Evolutionary conservation across 2,329 filamentous ascomycete genomes (phyloP), one percentile per base, ranked within the genome.

Genomic region (Claviceps capensis): DNA sequence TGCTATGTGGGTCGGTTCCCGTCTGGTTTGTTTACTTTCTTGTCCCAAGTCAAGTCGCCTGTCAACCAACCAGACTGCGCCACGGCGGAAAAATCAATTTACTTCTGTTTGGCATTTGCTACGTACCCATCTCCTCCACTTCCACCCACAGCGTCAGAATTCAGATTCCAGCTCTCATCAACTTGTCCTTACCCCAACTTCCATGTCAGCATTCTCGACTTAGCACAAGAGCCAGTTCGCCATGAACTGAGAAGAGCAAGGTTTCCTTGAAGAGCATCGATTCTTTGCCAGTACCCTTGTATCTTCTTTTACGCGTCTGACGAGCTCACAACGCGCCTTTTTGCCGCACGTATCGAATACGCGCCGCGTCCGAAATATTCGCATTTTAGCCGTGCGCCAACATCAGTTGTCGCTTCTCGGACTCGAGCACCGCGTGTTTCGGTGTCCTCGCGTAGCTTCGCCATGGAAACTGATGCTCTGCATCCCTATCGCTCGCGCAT

Each of bases 401-500:
- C 54, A 53, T 43, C 53, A 43, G 50, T 54, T 52, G 50, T 57
- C 54, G 49, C 52, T 52, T 54, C 51, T 59, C 50, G 54, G 52
- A 53, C 59, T 56, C 55, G 52, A 54, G 53, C 53, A 55, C 52
- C 57, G 61, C 57, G 55, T 57, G 42, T 49, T 34, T 11, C 4
- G 30, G 30, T 34, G 30, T 34, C 30, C 23, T 57, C 56, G 59
- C 61, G 59, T 59, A 49, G 41, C 51, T 50, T 55, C 63, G 60
- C 62, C 56, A 73, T 73, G 71, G 71, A 72, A 60, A 59, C 63
- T 60, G 69, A 73, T 58, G 61, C 62, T 47, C 61, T 63, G 52
- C 67, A 56, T 58, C 67, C 69, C 59, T 73, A 71, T 65, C 70
- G 69, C 59, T 73, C 71, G 60, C 71, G 71, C 58, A 71, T 73